These are phyloP conservation scores for Fusarium illudens DNA, from an alignment of 2,329 filamentous ascomycete species.

Conservation along the genomic window DNA sequence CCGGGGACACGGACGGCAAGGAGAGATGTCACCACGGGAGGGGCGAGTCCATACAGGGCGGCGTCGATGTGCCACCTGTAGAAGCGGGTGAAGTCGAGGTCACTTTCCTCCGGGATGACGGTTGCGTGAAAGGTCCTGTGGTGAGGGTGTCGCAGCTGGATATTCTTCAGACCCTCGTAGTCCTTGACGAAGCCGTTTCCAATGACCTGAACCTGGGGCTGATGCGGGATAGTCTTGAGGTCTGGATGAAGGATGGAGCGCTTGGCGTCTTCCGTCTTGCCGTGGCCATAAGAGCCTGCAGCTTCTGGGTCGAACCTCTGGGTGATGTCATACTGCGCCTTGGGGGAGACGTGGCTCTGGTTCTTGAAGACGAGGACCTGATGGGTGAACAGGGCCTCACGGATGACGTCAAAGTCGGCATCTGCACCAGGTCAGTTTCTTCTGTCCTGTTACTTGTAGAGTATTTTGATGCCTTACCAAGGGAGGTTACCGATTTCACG, in stretches of 20 bases:
- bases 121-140: constrained; percentile 79
- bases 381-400: constrained; percentile 70
- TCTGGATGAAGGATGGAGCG: constrained; percentile 78
- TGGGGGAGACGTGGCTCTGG: constrained; percentile 70
- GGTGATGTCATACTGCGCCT: constrained; percentile 78
- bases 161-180: constrained; percentile 75
- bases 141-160: constrained; percentile 77
- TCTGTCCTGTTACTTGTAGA: neutral
- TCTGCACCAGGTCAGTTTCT: constrained; percentile 54
- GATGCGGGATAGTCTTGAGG: constrained; percentile 80
- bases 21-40: constrained; percentile 75
- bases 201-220: constrained; percentile 79
- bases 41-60: constrained; percentile 77
- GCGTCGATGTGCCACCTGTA: constrained; percentile 86
- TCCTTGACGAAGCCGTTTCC: constrained; percentile 75
- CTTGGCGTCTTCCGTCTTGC: constrained; percentile 73
- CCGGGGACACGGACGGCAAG: constrained; percentile 77
- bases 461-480: constrained; percentile 54
- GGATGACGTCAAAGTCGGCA: constrained; percentile 70
- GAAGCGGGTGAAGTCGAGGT: constrained; percentile 63
- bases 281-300: constrained; percentile 74
- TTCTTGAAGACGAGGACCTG: constrained; percentile 77
- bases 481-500: constrained; percentile 68
- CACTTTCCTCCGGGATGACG: constrained; percentile 63
- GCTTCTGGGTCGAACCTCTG: constrained; percentile 75